Evolutionary conservation across 495 filamentous ascomycete genomes (phyloP), one percentile per base, ranked within the genome.

Genomic region (Bacidia gigantensis): DNA sequence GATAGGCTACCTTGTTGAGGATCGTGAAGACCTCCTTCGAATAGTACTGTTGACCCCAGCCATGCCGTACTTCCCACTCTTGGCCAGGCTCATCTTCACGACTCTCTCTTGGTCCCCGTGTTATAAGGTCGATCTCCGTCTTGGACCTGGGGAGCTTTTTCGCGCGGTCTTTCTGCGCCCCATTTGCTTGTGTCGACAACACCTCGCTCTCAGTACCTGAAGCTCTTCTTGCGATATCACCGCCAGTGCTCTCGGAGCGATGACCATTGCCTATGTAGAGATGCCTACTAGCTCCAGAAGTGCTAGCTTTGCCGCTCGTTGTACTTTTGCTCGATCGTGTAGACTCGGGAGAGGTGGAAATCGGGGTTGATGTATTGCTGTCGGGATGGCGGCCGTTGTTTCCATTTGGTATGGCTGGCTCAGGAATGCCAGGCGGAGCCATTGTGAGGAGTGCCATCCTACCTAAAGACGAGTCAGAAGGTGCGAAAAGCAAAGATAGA

Each of bases 41-140:
- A 3, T 74, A 72, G 49, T 79, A 78, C 61, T 80, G 77, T 50
- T 76, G 72, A 48, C 80, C 77, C 73, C 75, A 82, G 23, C 78
- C 78, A 63, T 82, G 78, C 39, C 78, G 70, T 66, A 82, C 74
- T 21, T 72, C 75, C 58, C 75, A 74, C 46, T 70, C 69, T 49
- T 72, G 72, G 26, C 75, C 72, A 10, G 12, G 25, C 51, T 14
- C 44, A 25, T 24, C 38, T 18, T 38, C 23, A 14, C n/a, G 26
- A 18, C 24, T 29, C 47, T 50, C 20, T 22, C 20, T n/a, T 26
- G 18, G 17, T 24, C 26, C 45, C 22, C 25, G 18, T 24, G 18
- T 39, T 39, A n/a, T 25, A 3, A 38, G 11, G n/a, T 50, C 47
- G 10, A 50, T n/a, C 47, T 50, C 47, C 1, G 26, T 38, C 29